These are phyloP conservation scores for Arctium lappa DNA, from an alignment of 129 eudicot species.

Conservation along the genomic window DNA sequence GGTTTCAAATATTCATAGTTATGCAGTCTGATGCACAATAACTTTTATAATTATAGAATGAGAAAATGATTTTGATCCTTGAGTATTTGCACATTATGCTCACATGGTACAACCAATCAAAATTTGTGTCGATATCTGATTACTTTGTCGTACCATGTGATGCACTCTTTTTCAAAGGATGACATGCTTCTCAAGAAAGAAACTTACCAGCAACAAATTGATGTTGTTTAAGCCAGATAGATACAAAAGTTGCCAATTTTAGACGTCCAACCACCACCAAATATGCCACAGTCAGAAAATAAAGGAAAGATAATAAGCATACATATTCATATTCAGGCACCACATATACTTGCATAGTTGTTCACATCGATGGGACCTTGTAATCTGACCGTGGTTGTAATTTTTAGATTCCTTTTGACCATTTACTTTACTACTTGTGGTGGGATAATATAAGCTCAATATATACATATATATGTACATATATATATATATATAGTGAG, in stretches of 20 bases:
- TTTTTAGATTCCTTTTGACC: background rate
- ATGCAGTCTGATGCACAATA: too few species aligned
- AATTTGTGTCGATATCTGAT: background rate
- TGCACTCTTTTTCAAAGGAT: background rate
- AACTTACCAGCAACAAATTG: conserved; percentile 99
- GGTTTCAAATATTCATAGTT: too few species aligned
- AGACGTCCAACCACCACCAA: conserved; percentile 34
- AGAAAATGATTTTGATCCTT: too few species aligned
- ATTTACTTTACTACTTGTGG: too few species aligned
- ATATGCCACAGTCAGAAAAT: conserved; percentile 15
- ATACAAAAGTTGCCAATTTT: conserved; percentile 21
- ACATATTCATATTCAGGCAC: background rate
- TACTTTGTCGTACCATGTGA: background rate
- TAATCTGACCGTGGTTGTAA: background rate
- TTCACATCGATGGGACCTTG: background rate
- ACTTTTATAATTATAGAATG: too few species aligned
- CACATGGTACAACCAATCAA: background rate
- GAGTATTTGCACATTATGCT: background rate
- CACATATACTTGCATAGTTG: background rate
- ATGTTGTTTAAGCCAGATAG: conserved; percentile 49
- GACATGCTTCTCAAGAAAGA: conserved; percentile 9
- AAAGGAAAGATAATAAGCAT: conserved; percentile 7
- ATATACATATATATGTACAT: background rate
- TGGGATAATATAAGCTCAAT: background rate
- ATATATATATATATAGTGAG: background rate